Conservation (phyloP, 2,329 filamentous ascomycete genomes). For the Colletotrichum sp. region DNA sequence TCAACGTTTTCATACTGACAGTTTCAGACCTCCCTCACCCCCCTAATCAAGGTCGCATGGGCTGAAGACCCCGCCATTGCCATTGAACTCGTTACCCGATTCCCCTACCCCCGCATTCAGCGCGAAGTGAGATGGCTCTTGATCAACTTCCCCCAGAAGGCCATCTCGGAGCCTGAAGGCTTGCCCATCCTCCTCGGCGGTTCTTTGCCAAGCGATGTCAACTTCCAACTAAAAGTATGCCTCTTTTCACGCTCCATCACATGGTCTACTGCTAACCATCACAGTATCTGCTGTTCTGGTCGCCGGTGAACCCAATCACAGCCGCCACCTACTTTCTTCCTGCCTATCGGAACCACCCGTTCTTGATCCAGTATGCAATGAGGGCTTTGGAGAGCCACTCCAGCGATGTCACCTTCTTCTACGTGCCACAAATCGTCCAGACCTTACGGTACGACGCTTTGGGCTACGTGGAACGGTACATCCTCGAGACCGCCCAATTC, state of each 20-base stretch:
- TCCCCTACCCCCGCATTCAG: slow-evolving; percentile 74
- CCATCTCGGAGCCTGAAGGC: slow-evolving; percentile 80
- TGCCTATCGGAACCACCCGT: slow-evolving; percentile 88
- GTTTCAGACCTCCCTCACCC: slow-evolving; percentile 58
- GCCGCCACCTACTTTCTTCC: slow-evolving; percentile 94
- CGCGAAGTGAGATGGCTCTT: slow-evolving; percentile 81
- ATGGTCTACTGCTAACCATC: slow-evolving; percentile 29
- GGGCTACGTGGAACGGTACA: slow-evolving; percentile 95
- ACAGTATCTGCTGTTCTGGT: slow-evolving; percentile 91
- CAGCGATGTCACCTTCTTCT: slow-evolving; percentile 98
- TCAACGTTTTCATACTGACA: not conserved
- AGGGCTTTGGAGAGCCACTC: slow-evolving; percentile 91
- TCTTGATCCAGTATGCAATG: slow-evolving; percentile 96
- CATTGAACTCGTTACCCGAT: slow-evolving; percentile 82
- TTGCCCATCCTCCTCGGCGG: slow-evolving; percentile 82
- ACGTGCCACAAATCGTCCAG: slow-evolving; percentile 97
- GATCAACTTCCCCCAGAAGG: slow-evolving; percentile 83
- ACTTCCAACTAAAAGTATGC: slow-evolving; percentile 80
- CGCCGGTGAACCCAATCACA: slow-evolving; percentile 88
- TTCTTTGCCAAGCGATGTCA: slow-evolving; percentile 78
- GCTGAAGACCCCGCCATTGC: slow-evolving; percentile 82
- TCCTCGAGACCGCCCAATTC: slow-evolving; percentile 94
- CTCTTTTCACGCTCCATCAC: not conserved
- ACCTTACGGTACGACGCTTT: slow-evolving; percentile 89
- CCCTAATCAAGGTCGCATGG: slow-evolving; percentile 85